Evolutionary conservation across 495 filamentous ascomycete species (phyloP).

Genomic region (Neurospora sp.): DNA sequence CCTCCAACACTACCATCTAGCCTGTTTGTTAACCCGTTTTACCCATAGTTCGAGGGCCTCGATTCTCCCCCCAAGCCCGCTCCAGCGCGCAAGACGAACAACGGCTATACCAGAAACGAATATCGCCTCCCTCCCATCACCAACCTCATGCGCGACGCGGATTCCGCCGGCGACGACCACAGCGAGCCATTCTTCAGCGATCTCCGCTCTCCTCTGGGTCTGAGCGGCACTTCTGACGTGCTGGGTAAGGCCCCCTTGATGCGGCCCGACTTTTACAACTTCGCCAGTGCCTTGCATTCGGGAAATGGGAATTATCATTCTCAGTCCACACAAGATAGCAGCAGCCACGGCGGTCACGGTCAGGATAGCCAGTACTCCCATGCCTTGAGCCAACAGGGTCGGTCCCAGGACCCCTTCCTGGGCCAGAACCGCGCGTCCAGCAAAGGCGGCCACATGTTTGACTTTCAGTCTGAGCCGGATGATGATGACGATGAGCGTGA

Average conservation of each 20-base stretch:
- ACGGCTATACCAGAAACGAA: background rate
- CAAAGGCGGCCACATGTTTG: background rate
- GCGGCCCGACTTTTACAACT: background rate
- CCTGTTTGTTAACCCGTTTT: background rate
- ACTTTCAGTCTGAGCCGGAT: background rate
- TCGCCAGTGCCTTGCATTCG: background rate
- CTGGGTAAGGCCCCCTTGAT: background rate
- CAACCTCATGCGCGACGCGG: background rate
- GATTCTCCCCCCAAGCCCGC: background rate
- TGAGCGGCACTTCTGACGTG: background rate
- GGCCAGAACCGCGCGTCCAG: background rate
- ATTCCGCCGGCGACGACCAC: background rate
- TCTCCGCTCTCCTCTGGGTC: background rate
- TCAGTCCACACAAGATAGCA: background rate
- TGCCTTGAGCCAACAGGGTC: background rate
- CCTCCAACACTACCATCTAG: background rate
- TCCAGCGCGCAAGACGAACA: background rate
- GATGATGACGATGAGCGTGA: background rate
- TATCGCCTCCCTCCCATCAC: background rate
- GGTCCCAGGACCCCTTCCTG: background rate
- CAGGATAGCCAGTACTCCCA: background rate
- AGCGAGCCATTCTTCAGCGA: background rate
- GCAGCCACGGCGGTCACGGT: background rate
- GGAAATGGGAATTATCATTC: background rate
- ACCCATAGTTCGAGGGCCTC: background rate